A percentile compares a stretch with the other conserved stretches of the same genome.
Conservation (phyloP, 345 rosid species). For the Linum trigynum region DNA sequence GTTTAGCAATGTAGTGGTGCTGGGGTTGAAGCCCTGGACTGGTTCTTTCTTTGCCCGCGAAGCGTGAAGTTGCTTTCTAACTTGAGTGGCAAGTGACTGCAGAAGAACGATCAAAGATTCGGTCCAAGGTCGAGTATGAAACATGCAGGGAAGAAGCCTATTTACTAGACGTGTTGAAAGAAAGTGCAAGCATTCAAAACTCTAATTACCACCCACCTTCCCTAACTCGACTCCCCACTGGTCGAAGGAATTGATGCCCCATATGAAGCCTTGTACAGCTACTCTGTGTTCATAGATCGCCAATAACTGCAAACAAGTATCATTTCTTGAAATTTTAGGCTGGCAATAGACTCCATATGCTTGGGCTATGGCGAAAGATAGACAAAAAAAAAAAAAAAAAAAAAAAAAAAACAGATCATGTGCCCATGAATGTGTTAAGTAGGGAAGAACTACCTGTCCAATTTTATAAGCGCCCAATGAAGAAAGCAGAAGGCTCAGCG, state of each 20-base stretch:
- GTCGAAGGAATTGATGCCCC: slow-evolving; percentile 98
- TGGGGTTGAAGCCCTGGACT: slow-evolving; percentile 71
- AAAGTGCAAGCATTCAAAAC: neutral
- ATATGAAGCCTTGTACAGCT: slow-evolving; percentile 84
- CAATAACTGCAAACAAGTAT: slow-evolving; percentile 46
- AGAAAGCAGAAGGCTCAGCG: slow-evolving; percentile 84
- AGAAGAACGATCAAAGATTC: slow-evolving; percentile 10
- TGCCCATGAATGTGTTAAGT: neutral
- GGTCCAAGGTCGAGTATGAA: neutral
- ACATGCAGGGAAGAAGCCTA: neutral
- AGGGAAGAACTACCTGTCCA: slow-evolving; percentile 57
- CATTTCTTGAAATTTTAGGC: neutral
- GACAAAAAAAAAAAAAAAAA: too few relatives aligned
- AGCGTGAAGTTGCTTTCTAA: slow-evolving; percentile 74
- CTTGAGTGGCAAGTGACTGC: slow-evolving; percentile 83
- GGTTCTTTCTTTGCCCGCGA: slow-evolving; percentile 61
- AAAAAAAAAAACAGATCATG: too few relatives aligned
- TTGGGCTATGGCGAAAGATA: too few relatives aligned
- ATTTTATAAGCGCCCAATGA: slow-evolving; percentile 62
- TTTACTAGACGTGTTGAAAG: too few relatives aligned
- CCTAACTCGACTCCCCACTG: slow-evolving; percentile 99
- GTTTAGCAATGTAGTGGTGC: slow-evolving; percentile 62
- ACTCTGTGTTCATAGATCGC: slow-evolving; percentile 93
- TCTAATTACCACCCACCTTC: slow-evolving; percentile 39
- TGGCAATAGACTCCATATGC: neutral